Conservation (phyloP, 2,329 filamentous ascomycete genomes). For the Arthrocladium fulminans region DNA sequence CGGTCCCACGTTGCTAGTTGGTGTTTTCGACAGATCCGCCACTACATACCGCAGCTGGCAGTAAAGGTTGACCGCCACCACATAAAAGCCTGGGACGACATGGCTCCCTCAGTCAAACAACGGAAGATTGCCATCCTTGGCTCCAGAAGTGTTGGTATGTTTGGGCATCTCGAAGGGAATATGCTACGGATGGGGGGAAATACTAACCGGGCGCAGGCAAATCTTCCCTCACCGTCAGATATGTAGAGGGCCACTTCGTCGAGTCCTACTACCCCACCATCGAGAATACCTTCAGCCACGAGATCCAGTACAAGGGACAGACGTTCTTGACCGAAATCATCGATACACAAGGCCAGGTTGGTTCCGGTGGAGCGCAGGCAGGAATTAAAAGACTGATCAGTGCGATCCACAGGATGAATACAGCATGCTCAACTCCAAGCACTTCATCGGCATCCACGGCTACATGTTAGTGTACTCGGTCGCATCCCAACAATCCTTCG, state of each 20-base stretch:
- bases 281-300: conserved; percentile 96
- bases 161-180: conserved; percentile 1
- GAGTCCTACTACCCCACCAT: conserved; percentile 99
- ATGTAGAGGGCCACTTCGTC: conserved; percentile 95
- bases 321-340: conserved; percentile 96
- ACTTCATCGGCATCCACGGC: conserved; percentile 97
- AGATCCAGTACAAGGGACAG: conserved; percentile 84
- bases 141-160: conserved; percentile 78
- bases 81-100: conserved; percentile 25
- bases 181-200: background rate
- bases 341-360: conserved; percentile 88
- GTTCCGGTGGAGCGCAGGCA: background rate
- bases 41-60: background rate
- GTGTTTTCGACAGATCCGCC: background rate
- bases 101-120: conserved; percentile 70
- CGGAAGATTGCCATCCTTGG: conserved; percentile 93
- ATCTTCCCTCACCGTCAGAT: conserved; percentile 92
- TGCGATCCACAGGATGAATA: conserved; percentile 77
- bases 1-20: background rate
- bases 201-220: conserved; percentile 57
- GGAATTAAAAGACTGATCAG: background rate
- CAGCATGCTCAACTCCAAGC: conserved; percentile 94
- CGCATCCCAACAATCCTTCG: conserved; percentile 83
- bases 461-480: conserved; percentile 99
- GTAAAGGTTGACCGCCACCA: background rate